Conservation (phyloP, 2,329 filamentous ascomycete genomes). For the Penicillium sp. region DNA sequence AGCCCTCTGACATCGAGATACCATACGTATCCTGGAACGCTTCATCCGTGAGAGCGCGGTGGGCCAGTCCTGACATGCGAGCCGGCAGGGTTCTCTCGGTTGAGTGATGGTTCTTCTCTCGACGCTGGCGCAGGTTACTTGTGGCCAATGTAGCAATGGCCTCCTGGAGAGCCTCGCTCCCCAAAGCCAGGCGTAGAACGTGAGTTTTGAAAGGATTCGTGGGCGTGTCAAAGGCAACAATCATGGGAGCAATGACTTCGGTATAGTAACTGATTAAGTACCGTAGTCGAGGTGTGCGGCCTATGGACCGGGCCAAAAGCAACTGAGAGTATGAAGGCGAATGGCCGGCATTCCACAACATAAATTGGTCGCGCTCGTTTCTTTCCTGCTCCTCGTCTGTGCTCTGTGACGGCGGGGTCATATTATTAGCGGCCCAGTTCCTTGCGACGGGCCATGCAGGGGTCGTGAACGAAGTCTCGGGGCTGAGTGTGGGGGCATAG, state of each 20-base stretch:
- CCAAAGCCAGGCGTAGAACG: conserved; percentile 75
- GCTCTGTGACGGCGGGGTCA: conserved; percentile 18
- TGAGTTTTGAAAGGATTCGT: conserved; percentile 85
- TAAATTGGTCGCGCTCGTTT: conserved; percentile 12
- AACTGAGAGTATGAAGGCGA: conserved; percentile 41
- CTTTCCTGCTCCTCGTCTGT: conserved; percentile 26
- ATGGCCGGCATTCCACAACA: conserved; percentile 27
- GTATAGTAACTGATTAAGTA: conserved; percentile 94
- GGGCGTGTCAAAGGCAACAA: conserved; percentile 87
- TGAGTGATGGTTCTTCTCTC: conserved; percentile 58
- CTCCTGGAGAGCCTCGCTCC: conserved; percentile 84
- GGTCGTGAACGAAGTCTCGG: conserved; percentile 14
- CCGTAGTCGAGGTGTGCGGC: conserved; percentile 75
- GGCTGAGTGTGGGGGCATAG: conserved; percentile 20
- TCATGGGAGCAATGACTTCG: conserved; percentile 86
- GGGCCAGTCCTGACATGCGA: conserved; percentile 53
- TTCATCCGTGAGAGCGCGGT: conserved; percentile 46
- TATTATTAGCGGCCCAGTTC: conserved; percentile 10
- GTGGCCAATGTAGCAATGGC: conserved; percentile 87
- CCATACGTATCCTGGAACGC: conserved; percentile 43
- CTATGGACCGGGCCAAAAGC: conserved; percentile 54
- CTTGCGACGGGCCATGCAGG: conserved; percentile 19
- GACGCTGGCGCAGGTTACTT: conserved; percentile 86
- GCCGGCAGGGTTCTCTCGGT: conserved; percentile 57
- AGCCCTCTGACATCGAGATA: conserved; percentile 58